Evolutionary conservation across 148 eudicot species (phyloP).

Genomic region (Rhododendron molle): DNA sequence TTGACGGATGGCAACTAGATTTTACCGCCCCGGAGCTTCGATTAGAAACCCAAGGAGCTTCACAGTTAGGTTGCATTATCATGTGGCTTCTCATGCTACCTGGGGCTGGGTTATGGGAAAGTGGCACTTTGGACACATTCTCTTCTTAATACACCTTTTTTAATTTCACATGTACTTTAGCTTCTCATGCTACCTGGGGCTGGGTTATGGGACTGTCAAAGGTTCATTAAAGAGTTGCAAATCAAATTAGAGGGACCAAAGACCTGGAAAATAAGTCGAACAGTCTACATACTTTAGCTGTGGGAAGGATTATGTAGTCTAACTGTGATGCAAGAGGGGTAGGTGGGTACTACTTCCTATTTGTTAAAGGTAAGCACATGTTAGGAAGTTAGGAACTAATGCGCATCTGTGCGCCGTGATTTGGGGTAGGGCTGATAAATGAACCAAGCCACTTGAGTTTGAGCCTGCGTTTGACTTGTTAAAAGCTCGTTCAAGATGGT

Average conservation of each 20-base stretch:
- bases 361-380: not conserved
- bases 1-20: not conserved
- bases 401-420: not conserved
- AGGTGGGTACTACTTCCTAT: not conserved
- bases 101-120: not conserved
- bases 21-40: not conserved
- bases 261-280: not conserved
- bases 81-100: not conserved
- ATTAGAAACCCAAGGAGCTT: not conserved
- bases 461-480: not conserved
- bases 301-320: not conserved
- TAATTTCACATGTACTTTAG: not conserved
- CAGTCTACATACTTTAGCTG: not conserved
- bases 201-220: not conserved
- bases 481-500: not conserved
- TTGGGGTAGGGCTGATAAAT: not conserved
- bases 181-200: not conserved
- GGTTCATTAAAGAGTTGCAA: not conserved
- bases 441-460: not conserved
- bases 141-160: not conserved
- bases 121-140: not conserved
- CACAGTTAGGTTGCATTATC: not conserved
- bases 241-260: not conserved
- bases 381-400: not conserved
- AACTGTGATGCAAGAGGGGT: not conserved